A percentile compares a stretch with the other conserved stretches of the same genome.
Conservation (phyloP, 306 rosid species). For the Fragaria vesca region DNA sequence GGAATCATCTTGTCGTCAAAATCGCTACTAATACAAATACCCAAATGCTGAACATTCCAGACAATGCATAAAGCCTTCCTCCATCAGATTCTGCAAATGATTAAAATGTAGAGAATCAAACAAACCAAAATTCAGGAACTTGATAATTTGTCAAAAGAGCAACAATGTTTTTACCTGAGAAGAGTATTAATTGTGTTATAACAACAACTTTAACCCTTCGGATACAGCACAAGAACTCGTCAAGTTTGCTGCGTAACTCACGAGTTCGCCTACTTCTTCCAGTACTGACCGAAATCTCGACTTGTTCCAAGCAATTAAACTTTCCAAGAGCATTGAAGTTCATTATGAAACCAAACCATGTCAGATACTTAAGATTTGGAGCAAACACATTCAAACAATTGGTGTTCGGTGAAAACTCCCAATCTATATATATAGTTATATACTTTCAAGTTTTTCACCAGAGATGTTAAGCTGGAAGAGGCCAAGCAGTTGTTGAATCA, state of each 20-base stretch:
- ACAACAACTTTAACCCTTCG: background rate
- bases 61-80: too few relatives aligned
- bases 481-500: background rate
- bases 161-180: background rate
- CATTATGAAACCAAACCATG: background rate
- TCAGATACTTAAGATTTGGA: constrained; percentile 1
- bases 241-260: too few relatives aligned
- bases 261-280: background rate
- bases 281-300: background rate
- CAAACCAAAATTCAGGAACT: background rate
- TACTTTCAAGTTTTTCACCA: background rate
- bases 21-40: too few relatives aligned
- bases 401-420: background rate
- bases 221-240: background rate
- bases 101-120: too few relatives aligned
- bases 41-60: too few relatives aligned
- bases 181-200: background rate
- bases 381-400: background rate
- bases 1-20: too few relatives aligned
- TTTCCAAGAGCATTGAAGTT: background rate
- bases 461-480: background rate
- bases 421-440: background rate
- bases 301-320: background rate
- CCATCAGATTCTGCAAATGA: too few relatives aligned
- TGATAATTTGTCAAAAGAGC: background rate